Evolutionary conservation across 2,329 filamentous ascomycete species (phyloP), one percentile per base, ranked within the genome.

Genomic region (Xylariaceae sp.): DNA sequence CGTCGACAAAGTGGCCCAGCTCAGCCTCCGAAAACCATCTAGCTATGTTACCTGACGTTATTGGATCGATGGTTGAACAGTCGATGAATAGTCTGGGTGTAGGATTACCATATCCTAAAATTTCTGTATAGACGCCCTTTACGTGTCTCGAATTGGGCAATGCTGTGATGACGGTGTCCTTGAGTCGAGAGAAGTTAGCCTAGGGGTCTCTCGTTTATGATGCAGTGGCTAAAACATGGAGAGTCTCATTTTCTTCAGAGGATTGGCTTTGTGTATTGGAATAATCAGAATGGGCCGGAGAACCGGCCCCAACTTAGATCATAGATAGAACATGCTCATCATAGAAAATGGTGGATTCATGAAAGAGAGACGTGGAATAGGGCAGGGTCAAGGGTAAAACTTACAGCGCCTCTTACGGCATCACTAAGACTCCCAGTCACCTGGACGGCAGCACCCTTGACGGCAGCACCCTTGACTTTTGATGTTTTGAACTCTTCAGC

Each of bases 61-160:
- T 84, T 0, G 91, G 91, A 71, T 97, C 94, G 67, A 99, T 97
- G 12, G 94, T 99, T 3, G 92, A 97, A 71, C 88, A 92, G 72
- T 99, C 94, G 68, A 99, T 94, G 71, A 95, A 96, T 55, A 96
- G 74, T 40, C 91, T 85, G 55, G 86, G 76, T 49, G 76, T 74
- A 2, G 75, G 62, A 0, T 78, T 69, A 1, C 73, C 68, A 2
- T 79, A 74, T 46, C 81, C 77, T 44, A 95, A 76, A 68, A 97
- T 91, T 52, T 86, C 80, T 46, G 83, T 76, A 71, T 91, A 96
- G 40, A 96, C 90, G 50, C 81, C 80, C 67, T 88, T 87, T 54
- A 97, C 92, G 68, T 97, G 92, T 31, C 86, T 80, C 1, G 92
- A 90, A 65, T 95, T 90, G 0, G 94, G 94, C 1, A 99, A 81